These are phyloP conservation scores for Picea abies DNA, from an alignment of 83 land plant genomes.

Conservation along the genomic window DNA sequence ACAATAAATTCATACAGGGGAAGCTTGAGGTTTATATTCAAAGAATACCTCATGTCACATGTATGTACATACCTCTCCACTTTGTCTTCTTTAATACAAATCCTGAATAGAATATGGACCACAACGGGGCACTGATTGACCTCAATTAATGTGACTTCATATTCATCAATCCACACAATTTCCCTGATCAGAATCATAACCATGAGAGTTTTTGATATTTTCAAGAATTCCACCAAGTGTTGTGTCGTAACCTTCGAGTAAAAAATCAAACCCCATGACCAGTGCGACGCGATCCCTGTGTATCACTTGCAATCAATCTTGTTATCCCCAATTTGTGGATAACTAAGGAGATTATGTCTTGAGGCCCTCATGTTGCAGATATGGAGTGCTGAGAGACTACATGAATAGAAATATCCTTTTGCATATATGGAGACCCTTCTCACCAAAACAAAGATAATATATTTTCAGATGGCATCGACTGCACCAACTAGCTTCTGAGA, in stretches of 20 bases:
- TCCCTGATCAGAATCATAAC: slow-evolving; percentile 38
- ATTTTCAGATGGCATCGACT: no score
- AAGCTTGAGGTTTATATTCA: slow-evolving; percentile 56
- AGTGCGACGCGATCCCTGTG: slow-evolving; percentile 62
- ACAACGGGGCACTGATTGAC: slow-evolving; percentile 99
- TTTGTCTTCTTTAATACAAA: slow-evolving; percentile 22
- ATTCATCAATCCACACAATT: slow-evolving; percentile 58
- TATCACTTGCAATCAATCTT: slow-evolving; percentile 18
- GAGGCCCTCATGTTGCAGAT: no score
- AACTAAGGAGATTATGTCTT: no score
- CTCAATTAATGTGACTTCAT: slow-evolving; percentile 68
- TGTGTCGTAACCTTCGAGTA: slow-evolving; percentile 77
- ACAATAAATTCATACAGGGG: slow-evolving; percentile 60
- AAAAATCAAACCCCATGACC: slow-evolving; percentile 84
- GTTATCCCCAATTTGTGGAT: no score
- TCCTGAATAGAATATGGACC: slow-evolving; percentile 70
- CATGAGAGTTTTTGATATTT: slow-evolving; percentile 45
- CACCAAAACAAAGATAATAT: no score
- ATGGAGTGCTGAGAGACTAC: no score
- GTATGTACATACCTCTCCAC: slow-evolving; percentile 71
- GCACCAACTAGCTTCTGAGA: no score
- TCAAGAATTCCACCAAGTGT: slow-evolving; percentile 51
- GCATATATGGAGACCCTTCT: no score
- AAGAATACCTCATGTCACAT: slow-evolving; percentile 80
- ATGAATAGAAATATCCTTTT: no score